Evolutionary conservation across 176 grass and related monocot genomes (phyloP).

Genomic region (Poa annua): DNA sequence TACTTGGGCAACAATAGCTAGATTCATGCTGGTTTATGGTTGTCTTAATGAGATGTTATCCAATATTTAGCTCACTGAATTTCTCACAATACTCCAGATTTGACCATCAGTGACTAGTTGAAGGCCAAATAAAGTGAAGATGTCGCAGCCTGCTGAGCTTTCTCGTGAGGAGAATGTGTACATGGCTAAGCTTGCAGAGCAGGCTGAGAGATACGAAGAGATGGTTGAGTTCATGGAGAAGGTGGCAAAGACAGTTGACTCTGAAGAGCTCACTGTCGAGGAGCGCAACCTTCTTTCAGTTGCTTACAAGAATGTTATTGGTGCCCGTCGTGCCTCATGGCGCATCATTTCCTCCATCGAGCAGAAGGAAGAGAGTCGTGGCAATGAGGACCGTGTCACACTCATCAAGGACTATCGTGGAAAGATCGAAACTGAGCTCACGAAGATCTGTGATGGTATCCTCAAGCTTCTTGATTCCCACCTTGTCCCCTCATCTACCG

Average conservation of each 20-base stretch:
- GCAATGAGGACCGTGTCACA: constrained; percentile 44
- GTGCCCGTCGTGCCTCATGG: constrained; percentile 47
- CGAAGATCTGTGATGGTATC: constrained; percentile 56
- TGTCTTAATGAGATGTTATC: background rate
- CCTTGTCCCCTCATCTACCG: constrained; percentile 43
- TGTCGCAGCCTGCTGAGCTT: constrained; percentile 50
- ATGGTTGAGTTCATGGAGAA: constrained; percentile 64
- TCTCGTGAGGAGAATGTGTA: constrained; percentile 59
- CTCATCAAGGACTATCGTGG: constrained; percentile 48
- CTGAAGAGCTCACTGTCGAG: constrained; percentile 51
- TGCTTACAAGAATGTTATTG: constrained; percentile 64
- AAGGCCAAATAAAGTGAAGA: constrained; percentile 36
- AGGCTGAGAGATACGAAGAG: constrained; percentile 60
- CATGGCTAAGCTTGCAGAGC: constrained; percentile 61
- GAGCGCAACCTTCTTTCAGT: constrained; percentile 57
- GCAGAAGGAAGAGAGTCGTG: constrained; percentile 56
- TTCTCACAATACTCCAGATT: constrained; percentile 20
- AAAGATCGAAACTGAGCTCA: constrained; percentile 58
- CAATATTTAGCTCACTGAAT: constrained; percentile 15
- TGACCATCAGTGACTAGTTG: background rate
- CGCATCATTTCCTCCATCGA: constrained; percentile 61
- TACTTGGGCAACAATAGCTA: background rate
- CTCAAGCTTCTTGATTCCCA: constrained; percentile 60
- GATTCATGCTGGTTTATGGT: background rate
- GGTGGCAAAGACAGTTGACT: constrained; percentile 43